Evolutionary conservation across 2,329 filamentous ascomycete genomes (phyloP).

Genomic region (Pseudophaeomoniella oleicola): DNA sequence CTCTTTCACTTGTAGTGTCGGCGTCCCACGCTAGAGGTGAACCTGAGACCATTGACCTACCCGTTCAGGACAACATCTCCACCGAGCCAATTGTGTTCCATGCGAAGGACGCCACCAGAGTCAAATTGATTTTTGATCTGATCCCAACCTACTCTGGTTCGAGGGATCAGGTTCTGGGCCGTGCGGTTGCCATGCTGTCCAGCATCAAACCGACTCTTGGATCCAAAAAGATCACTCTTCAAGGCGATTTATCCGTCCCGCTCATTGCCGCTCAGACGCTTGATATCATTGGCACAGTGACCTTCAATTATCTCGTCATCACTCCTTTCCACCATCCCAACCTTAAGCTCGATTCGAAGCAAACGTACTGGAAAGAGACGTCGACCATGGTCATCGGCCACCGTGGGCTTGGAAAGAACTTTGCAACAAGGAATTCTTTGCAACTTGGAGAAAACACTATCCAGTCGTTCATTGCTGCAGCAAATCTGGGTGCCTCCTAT

Average conservation of each 20-base stretch:
- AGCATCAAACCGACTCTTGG: conserved; percentile 73
- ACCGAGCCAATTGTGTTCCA: conserved; percentile 90
- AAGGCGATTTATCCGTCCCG: conserved; percentile 83
- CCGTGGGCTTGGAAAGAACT: conserved; percentile 77
- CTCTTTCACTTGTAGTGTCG: conserved; percentile 78
- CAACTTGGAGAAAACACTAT: conserved; percentile 95
- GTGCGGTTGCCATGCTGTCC: conserved; percentile 76
- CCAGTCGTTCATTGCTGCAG: conserved; percentile 87
- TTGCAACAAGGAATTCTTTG: conserved; percentile 65
- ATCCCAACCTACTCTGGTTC: conserved; percentile 84
- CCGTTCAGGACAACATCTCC: conserved; percentile 82
- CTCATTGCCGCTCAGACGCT: conserved; percentile 69
- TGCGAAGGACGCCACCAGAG: conserved; percentile 59
- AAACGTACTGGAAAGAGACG: conserved; percentile 93
- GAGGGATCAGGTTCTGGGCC: conserved; percentile 69
- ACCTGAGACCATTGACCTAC: conserved; percentile 77
- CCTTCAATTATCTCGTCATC: conserved; percentile 93
- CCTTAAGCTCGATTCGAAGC: conserved; percentile 77
- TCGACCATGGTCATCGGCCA: conserved; percentile 72
- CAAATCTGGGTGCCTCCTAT: conserved; percentile 70
- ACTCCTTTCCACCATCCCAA: conserved; percentile 89
- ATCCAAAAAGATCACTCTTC: conserved; percentile 74
- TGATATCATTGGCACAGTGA: conserved; percentile 85
- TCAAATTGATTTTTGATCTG: conserved; percentile 87
- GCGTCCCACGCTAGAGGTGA: conserved; percentile 76